Evolutionary conservation across 805 yeast genomes (phyloP), one percentile per base, ranked within the genome.

Genomic region (Diddensiella transvaalensis): DNA sequence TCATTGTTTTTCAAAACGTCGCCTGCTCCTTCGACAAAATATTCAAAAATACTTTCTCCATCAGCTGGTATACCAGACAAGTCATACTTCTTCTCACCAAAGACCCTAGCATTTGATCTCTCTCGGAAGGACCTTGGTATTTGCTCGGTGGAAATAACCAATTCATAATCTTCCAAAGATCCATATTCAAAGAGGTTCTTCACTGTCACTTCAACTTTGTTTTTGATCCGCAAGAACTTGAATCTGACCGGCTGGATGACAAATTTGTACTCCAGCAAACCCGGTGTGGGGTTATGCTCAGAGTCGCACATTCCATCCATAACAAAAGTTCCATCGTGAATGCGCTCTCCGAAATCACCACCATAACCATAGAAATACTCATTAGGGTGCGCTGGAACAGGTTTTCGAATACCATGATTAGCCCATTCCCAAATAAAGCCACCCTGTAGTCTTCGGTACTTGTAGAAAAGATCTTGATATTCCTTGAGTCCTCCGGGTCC

Each of bases 371-470:
- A 65, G 15, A 42, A 44, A 32, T 50, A 55, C 23, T 57, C 52
- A 22, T 51, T 52, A 10, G 46, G 22, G 8, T 47, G 44, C 29
- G 50, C 54, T 15, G 48, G 44, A 18, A 49, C 47, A 29, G 37
- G 35, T 19, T 40, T 53, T 19, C n/a, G 23, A 8, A 68, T 40
- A 3, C 72, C 72, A 51, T 68, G 72, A 49, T 67, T 67, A 10
- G 66, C 66, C 72, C 72, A 68, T 51, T 68, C 72, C 72, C 72
- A 68, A 5, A 68, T 56, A 51, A 66, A 68, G 6, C 72, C 72
- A 18, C 72, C 72, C 48, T 64, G 70, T 5, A 67, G 42, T 15
- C 60, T 46, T 1, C 56, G 58, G 43, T 63, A 48, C 43, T 64
- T 59, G 24, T 64, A 56, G 51, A 68, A 66, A 29, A 60, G 42